Percentiles rank a stretch among this genome's conserved stretches.
These are phyloP conservation scores for Penicillium cataractarum DNA, from an alignment of 495 filamentous ascomycete genomes.

Conservation along the genomic window DNA sequence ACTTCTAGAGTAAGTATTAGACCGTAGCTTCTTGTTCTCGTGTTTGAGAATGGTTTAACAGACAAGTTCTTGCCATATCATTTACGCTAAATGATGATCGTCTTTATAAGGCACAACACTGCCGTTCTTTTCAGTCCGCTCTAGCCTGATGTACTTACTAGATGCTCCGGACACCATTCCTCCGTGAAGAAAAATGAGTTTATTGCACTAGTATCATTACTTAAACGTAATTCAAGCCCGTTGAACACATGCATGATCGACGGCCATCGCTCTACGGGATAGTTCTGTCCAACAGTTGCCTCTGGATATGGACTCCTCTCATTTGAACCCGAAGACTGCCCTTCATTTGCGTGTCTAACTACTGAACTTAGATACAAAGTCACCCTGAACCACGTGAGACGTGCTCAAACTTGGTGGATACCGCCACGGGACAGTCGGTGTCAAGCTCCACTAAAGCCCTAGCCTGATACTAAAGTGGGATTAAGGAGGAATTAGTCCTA, in stretches of 20 bases:
- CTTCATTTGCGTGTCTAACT: background rate
- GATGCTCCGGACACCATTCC: background rate
- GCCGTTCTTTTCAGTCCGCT: background rate
- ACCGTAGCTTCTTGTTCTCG: too few species aligned
- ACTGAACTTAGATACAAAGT: background rate
- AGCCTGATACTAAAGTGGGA: slow-evolving; percentile 1
- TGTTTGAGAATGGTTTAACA: too few species aligned
- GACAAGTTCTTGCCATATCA: too few species aligned
- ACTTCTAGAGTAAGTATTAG: too few species aligned
- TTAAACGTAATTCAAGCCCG: background rate
- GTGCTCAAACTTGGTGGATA: background rate
- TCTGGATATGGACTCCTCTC: background rate
- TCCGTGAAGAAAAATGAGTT: background rate
- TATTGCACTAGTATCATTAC: too few species aligned
- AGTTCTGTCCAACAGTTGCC: background rate
- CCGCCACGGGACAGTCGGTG: background rate
- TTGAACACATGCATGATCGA: background rate
- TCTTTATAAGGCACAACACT: background rate
- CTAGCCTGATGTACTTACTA: background rate
- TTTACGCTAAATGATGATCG: too few species aligned
- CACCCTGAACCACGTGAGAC: background rate
- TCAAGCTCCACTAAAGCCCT: slow-evolving; percentile 4
- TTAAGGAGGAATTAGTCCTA: background rate
- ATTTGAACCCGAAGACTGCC: background rate
- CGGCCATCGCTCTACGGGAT: background rate